These are phyloP conservation scores for Cyclotella sp. DNA, from an alignment of 108 stramenopile genomes.

Conservation along the genomic window DNA sequence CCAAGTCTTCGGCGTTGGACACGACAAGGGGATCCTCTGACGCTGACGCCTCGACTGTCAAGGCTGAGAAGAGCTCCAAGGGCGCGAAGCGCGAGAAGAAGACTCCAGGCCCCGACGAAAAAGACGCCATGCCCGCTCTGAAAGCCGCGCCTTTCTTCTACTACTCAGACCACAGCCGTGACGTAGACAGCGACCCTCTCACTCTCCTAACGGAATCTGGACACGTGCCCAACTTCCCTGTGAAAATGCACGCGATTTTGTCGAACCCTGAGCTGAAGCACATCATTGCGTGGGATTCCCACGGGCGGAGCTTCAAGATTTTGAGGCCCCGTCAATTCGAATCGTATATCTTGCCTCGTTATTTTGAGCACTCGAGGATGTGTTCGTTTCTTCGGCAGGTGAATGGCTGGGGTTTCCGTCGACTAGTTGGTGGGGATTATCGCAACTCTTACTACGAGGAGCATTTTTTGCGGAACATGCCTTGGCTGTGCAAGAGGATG, in stretches of 20 bases:
- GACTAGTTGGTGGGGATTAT: neutral
- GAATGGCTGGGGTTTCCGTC: neutral
- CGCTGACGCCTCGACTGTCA: too few relatives aligned
- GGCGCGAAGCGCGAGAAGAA: too few relatives aligned
- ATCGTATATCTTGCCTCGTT: neutral
- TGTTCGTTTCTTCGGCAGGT: neutral
- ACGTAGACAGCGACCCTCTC: neutral
- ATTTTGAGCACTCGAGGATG: constrained; percentile 3
- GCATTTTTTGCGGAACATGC: neutral
- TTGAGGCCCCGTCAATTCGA: neutral
- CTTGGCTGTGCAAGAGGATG: neutral
- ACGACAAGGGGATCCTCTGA: too few relatives aligned
- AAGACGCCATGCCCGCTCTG: neutral
- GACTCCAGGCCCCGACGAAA: too few relatives aligned
- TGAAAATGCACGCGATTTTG: constrained; percentile 1
- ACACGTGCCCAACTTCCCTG: neutral
- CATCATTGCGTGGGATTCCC: neutral
- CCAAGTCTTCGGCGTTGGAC: too few relatives aligned
- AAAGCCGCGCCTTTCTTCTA: constrained; percentile 4
- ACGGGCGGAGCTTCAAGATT: constrained; percentile 2
- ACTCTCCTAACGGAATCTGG: neutral
- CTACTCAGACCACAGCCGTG: neutral
- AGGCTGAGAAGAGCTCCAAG: too few relatives aligned
- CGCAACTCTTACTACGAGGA: neutral
- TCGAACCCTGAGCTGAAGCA: neutral